phyloP scores from a whole-genome alignment of 1,284 basidiomycete species.

The Sparassis latifolia region DNA sequence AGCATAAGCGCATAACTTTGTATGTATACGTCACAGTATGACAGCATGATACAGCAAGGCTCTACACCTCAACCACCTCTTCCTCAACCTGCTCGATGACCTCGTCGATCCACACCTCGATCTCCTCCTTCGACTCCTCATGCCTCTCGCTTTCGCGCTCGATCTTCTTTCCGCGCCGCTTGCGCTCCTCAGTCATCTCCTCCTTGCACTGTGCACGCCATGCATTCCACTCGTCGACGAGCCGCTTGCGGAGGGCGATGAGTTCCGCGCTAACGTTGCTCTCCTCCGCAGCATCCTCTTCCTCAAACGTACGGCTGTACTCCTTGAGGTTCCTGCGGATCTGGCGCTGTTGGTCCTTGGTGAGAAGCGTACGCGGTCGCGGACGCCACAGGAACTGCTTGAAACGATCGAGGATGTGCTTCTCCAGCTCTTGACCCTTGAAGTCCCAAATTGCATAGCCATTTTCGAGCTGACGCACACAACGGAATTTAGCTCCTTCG shows the following conservation, averaged over 20 bases:
- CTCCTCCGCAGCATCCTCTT: constrained; percentile 95
- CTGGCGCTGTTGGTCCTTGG: constrained; percentile 84
- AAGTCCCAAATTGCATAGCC: constrained; percentile 99
- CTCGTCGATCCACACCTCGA: constrained; percentile 89
- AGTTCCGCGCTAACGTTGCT: constrained; percentile 92
- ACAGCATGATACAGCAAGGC: too few relatives aligned
- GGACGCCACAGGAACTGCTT: constrained; percentile 99
- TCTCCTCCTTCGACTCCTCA: constrained; percentile 73
- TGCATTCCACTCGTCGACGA: constrained; percentile 98
- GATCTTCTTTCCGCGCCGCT: constrained; percentile 30
- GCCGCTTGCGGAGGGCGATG: constrained; percentile 83
- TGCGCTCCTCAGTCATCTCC: constrained; percentile 47
- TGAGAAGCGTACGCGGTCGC: constrained; percentile 81
- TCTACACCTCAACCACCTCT: constrained; percentile 47
- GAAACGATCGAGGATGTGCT: constrained; percentile 89
- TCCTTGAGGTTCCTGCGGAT: constrained; percentile 91
- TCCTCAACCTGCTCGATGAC: constrained; percentile 88
- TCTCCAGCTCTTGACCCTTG: constrained; percentile 87
- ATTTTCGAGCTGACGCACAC: constrained; percentile 74
- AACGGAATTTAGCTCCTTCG: background rate
- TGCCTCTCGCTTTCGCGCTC: constrained; percentile 31
- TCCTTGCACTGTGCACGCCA: constrained; percentile 71
- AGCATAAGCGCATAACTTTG: background rate
- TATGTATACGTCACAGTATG: background rate
- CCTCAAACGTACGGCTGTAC: constrained; percentile 90